Percentiles rank a stretch among this genome's conserved stretches.
phyloP scores from a whole-genome alignment of 441 rosid species.

The Lepidium campestre region DNA sequence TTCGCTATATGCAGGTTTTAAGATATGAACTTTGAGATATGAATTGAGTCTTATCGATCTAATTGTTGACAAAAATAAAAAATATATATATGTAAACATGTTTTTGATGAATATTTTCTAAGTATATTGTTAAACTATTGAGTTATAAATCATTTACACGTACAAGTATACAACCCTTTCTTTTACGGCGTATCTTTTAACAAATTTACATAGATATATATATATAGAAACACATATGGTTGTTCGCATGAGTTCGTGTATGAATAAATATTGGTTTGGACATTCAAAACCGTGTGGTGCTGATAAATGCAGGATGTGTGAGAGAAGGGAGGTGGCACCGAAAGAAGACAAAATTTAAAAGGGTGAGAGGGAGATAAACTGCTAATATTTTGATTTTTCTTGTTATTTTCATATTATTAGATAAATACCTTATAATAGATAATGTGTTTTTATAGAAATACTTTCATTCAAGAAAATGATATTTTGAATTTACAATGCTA shows the following conservation, averaged over 20 bases:
- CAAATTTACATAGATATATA: not conserved
- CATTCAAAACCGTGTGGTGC: slow-evolving; percentile 28
- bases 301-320: slow-evolving; percentile 27
- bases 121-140: not conserved
- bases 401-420: not conserved
- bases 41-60: too few relatives aligned
- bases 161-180: not conserved
- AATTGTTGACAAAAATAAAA: too few relatives aligned
- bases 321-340: slow-evolving; percentile 29
- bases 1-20: too few relatives aligned
- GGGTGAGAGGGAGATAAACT: not conserved
- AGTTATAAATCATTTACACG: not conserved
- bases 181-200: not conserved
- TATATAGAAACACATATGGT: not conserved
- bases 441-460: not conserved
- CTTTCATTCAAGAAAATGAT: not conserved
- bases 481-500: not conserved
- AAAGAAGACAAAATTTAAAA: slow-evolving; percentile 27
- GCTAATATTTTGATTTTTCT: not conserved
- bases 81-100: not conserved
- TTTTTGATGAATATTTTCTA: not conserved
- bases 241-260: not conserved
- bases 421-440: not conserved
- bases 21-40: too few relatives aligned
- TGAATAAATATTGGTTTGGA: slow-evolving; percentile 9